Percentiles rank a stretch among this genome's conserved stretches.
Conservation (phyloP, 306 rosid species). For the Corylus heterophylla region DNA sequence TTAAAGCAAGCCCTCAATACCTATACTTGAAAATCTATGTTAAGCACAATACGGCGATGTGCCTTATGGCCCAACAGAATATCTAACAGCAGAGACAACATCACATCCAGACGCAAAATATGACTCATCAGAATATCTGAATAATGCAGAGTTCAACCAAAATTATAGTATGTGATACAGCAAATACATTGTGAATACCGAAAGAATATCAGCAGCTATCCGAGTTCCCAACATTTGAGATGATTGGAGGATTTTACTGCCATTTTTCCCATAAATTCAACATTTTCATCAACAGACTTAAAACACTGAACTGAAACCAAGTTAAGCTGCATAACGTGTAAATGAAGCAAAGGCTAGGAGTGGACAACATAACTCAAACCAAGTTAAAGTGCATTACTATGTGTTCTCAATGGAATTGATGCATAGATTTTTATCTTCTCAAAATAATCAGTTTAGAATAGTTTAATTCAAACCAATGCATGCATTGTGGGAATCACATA, state of each 20-base stretch:
- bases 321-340: no score
- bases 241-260: not conserved
- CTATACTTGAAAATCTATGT: not conserved
- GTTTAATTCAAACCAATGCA: no score
- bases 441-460: not conserved
- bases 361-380: not conserved
- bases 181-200: not conserved
- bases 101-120: not conserved
- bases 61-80: not conserved
- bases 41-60: not conserved
- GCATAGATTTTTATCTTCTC: not conserved
- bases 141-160: not conserved
- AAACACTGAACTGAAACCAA: not conserved
- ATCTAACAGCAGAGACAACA: not conserved
- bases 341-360: no score
- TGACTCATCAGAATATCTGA: not conserved
- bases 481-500: no score
- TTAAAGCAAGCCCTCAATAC: constrained; percentile 9
- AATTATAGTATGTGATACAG: not conserved
- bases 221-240: not conserved
- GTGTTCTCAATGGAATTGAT: not conserved
- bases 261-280: not conserved
- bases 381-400: not conserved
- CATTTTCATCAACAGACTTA: not conserved
- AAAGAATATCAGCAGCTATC: not conserved